Evolutionary conservation across 2,329 filamentous ascomycete species (phyloP).

Genomic region (Geosmithia morbida): DNA sequence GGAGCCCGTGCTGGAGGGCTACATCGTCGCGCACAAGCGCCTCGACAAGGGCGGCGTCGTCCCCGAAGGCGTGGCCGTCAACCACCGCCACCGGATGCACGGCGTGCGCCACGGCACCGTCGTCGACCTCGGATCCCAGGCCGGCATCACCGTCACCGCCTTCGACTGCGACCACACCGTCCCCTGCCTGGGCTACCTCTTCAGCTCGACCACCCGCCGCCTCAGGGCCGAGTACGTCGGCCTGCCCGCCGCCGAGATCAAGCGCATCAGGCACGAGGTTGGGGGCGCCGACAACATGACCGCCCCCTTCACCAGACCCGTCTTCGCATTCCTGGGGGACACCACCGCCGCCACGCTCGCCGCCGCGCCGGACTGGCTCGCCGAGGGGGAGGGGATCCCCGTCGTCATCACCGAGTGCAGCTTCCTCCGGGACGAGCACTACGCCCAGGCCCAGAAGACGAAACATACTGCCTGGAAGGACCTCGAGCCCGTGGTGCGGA

Average conservation of each 20-base stretch:
- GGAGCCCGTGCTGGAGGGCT: slow-evolving; percentile 21
- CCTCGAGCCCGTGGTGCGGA: slow-evolving; percentile 25
- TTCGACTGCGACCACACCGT: slow-evolving; percentile 31
- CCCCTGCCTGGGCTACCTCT: slow-evolving; percentile 32
- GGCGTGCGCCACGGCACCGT: not conserved
- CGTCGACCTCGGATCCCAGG: slow-evolving; percentile 19
- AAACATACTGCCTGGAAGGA: slow-evolving; percentile 32
- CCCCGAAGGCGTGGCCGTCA: not conserved
- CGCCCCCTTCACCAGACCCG: slow-evolving; percentile 18
- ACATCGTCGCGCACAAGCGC: slow-evolving; percentile 22
- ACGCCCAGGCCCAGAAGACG: slow-evolving; percentile 26
- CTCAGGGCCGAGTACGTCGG: slow-evolving; percentile 21
- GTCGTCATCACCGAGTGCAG: slow-evolving; percentile 36
- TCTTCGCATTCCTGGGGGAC: slow-evolving; percentile 34
- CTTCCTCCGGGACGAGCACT: slow-evolving; percentile 27
- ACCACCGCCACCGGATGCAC: not conserved
- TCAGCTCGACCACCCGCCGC: slow-evolving; percentile 20
- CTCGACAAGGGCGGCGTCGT: slow-evolving; percentile 25
- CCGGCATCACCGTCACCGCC: slow-evolving; percentile 22
- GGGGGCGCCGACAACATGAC: slow-evolving; percentile 21
- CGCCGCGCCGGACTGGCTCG: slow-evolving; percentile 22
- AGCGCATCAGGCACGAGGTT: slow-evolving; percentile 16
- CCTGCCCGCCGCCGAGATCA: slow-evolving; percentile 20
- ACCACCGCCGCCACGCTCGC: slow-evolving; percentile 25
- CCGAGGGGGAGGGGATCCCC: slow-evolving; percentile 15